These are phyloP conservation scores for Monosporascus sp. DNA, from an alignment of 2,329 filamentous ascomycete genomes.

Conservation along the genomic window DNA sequence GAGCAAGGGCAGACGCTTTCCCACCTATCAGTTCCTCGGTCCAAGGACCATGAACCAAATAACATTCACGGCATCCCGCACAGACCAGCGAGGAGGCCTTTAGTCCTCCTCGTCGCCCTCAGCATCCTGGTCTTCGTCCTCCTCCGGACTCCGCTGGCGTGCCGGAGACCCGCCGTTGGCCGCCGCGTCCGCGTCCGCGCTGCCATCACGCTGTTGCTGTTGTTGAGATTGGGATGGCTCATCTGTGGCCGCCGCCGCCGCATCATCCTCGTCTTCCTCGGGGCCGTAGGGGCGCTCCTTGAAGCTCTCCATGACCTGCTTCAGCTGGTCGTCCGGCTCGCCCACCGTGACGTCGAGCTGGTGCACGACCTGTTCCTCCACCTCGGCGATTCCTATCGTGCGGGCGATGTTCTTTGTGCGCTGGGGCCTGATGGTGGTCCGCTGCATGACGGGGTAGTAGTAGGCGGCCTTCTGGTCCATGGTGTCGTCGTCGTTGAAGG, in stretches of 20 bases:
- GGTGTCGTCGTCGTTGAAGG: slow-evolving; percentile 47
- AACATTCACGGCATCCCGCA: too few species aligned
- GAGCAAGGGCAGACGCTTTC: too few species aligned
- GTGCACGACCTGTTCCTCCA: slow-evolving; percentile 48
- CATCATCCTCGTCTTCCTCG: slow-evolving; percentile 30
- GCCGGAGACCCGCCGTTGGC: slow-evolving; percentile 4
- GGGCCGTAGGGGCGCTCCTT: slow-evolving; percentile 46
- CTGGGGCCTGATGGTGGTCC: slow-evolving; percentile 56
- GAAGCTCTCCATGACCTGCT: slow-evolving; percentile 46
- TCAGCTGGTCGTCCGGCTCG: slow-evolving; percentile 50
- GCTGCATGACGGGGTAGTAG: slow-evolving; percentile 65
- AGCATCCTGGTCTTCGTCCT: slow-evolving; percentile 21
- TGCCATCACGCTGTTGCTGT: slow-evolving; percentile 12
- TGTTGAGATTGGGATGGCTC: slow-evolving; percentile 14
- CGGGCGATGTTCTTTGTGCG: slow-evolving; percentile 58
- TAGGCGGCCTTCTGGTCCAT: slow-evolving; percentile 52
- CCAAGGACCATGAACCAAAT: too few species aligned
- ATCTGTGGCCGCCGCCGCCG: slow-evolving; percentile 7
- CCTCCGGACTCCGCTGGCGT: slow-evolving; percentile 3
- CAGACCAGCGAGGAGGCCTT: too few species aligned
- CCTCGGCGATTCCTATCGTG: slow-evolving; percentile 39
- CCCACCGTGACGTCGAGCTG: slow-evolving; percentile 50
- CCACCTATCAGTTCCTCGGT: too few species aligned
- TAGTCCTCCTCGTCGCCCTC: slow-evolving; percentile 26
- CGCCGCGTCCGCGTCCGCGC: slow-evolving; percentile 11